Conservation (phyloP, 179 eudicot species). For the Gypsophila paniculata region DNA sequence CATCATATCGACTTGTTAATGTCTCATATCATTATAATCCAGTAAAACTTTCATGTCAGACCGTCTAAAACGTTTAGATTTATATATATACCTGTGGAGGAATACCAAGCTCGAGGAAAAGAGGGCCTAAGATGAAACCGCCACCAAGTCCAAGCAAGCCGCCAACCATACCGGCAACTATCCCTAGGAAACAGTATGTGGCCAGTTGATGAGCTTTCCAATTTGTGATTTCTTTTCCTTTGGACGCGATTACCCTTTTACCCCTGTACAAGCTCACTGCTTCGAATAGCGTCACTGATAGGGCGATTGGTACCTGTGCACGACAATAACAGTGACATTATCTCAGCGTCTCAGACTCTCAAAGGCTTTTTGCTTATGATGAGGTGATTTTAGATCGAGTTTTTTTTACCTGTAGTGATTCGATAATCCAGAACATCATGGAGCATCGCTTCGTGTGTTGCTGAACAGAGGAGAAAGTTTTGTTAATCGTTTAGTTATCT, state of each 20-base stretch:
- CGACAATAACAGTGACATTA: not conserved
- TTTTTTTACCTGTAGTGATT: constrained; percentile 30
- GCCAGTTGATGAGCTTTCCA: constrained; percentile 47
- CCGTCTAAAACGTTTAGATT: too few species aligned
- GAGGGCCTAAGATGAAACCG: constrained; percentile 71
- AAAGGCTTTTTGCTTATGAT: not conserved
- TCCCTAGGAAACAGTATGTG: constrained; percentile 49
- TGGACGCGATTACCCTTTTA: constrained; percentile 54
- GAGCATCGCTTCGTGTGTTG: constrained; percentile 30
- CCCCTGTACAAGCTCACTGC: constrained; percentile 62
- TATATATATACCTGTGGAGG: constrained; percentile 58
- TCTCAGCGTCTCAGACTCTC: not conserved
- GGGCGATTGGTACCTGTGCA: constrained; percentile 57
- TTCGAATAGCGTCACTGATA: constrained; percentile 57
- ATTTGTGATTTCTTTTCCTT: constrained; percentile 47
- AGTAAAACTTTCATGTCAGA: too few species aligned
- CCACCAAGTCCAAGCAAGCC: constrained; percentile 76
- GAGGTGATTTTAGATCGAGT: not conserved
- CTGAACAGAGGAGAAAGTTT: constrained; percentile 20
- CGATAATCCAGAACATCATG: constrained; percentile 30
- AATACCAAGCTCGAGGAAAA: constrained; percentile 70
- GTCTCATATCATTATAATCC: too few species aligned
- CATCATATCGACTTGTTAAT: too few species aligned
- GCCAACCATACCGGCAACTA: constrained; percentile 70
- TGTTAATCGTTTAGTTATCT: not conserved